A percentile compares a stretch with the other conserved stretches of the same genome.
phyloP scores from a whole-genome alignment of 148 eudicot genomes.

The Bassia scoparia region DNA sequence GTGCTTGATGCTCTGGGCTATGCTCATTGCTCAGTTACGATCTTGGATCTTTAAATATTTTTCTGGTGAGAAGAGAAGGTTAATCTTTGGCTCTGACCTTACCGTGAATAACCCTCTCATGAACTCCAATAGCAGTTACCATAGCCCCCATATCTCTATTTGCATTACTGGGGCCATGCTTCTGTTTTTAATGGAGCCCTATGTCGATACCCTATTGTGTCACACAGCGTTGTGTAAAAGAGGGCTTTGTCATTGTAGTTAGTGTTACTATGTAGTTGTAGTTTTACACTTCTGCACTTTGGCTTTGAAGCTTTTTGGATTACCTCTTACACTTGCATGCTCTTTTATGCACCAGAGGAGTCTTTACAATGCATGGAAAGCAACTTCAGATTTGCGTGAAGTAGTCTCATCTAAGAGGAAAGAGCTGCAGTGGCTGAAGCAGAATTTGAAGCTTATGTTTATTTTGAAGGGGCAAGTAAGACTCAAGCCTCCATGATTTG shows the following conservation, averaged over 20 bases:
- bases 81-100: background rate
- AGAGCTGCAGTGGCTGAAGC: slow-evolving; percentile 55
- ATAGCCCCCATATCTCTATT: background rate
- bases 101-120: background rate
- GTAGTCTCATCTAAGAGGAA: slow-evolving; percentile 48
- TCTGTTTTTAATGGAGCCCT: background rate
- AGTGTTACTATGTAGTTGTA: background rate
- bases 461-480: slow-evolving; percentile 74
- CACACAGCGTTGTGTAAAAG: background rate
- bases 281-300: slow-evolving; percentile 1
- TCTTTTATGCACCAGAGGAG: slow-evolving; percentile 52
- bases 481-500: background rate
- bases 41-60: background rate
- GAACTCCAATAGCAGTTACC: background rate
- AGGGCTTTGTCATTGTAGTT: background rate
- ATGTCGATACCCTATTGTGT: background rate
- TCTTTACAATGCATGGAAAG: slow-evolving; percentile 64
- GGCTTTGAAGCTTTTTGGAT: background rate
- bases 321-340: slow-evolving; percentile 14
- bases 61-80: background rate
- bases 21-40: background rate
- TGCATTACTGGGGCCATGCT: background rate
- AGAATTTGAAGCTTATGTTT: slow-evolving; percentile 57
- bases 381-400: slow-evolving; percentile 48
- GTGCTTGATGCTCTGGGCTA: background rate